A percentile compares a stretch with the other conserved stretches of the same genome.
These are phyloP conservation scores for Stachybotrys chartarum DNA, from an alignment of 2,329 filamentous ascomycete species.

Conservation along the genomic window DNA sequence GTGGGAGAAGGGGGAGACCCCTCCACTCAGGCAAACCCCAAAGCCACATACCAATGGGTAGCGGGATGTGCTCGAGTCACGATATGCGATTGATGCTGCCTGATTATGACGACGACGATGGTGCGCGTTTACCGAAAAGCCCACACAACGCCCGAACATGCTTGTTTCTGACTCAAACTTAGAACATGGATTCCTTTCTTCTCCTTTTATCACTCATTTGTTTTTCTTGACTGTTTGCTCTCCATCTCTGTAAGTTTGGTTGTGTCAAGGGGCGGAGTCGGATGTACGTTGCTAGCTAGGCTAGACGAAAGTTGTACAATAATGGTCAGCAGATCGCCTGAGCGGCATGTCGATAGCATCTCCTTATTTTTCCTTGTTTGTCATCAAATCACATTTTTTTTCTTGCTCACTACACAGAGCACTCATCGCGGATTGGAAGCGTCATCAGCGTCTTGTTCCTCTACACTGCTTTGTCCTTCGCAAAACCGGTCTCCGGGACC, in stretches of 20 bases:
- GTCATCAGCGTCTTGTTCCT: not conserved
- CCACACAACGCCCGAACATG: not conserved
- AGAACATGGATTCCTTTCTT: not conserved
- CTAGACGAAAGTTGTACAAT: not conserved
- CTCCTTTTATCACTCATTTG: not conserved
- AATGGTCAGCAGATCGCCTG: not conserved
- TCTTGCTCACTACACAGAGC: not conserved
- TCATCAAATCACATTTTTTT: not conserved
- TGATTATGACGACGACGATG: not conserved
- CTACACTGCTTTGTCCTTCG: not conserved
- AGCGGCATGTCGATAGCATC: not conserved
- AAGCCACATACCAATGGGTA: conserved; percentile 32
- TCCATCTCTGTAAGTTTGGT: not conserved
- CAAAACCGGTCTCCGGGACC: too few species aligned
- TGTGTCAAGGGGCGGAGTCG: not conserved
- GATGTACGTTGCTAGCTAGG: not conserved
- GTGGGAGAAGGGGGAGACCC: conserved; percentile 45
- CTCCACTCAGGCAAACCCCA: conserved; percentile 27
- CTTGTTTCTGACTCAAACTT: not conserved
- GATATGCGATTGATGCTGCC: not conserved
- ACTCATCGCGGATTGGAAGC: not conserved
- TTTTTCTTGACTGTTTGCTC: not conserved
- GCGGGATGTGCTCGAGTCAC: conserved; percentile 32
- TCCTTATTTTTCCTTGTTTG: not conserved
- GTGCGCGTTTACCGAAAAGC: not conserved